phyloP scores from a whole-genome alignment of 2,329 filamentous ascomycete species.

The Clarireedia hainanense region DNA sequence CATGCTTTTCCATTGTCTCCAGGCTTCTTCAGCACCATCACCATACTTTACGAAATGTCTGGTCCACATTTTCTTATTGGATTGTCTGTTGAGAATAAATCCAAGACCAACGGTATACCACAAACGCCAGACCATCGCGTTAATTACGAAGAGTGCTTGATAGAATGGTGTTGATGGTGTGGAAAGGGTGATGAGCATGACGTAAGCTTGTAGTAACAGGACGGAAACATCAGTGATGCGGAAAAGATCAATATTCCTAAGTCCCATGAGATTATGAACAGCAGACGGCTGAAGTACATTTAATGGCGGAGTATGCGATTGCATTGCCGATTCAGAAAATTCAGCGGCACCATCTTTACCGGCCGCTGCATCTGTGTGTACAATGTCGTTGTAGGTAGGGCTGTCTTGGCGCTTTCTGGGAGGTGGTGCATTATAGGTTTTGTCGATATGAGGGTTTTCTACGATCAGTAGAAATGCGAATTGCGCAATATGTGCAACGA shows the following conservation, averaged over 20 bases:
- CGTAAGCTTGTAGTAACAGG: constrained; percentile 66
- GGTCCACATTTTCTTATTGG: constrained; percentile 88
- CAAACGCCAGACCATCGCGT: constrained; percentile 75
- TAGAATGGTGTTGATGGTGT: constrained; percentile 71
- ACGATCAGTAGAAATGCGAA: constrained; percentile 87
- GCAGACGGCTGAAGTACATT: constrained; percentile 49
- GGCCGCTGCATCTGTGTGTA: constrained; percentile 30
- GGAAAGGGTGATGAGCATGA: constrained; percentile 63
- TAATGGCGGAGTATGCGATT: constrained; percentile 20
- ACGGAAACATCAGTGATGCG: constrained; percentile 78
- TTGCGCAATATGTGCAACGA: constrained; percentile 87
- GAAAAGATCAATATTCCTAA: constrained; percentile 80
- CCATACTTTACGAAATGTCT: constrained; percentile 96
- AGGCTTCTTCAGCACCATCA: constrained; percentile 82
- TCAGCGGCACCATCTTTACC: constrained; percentile 29
- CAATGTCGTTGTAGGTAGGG: constrained; percentile 26
- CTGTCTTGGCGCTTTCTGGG: constrained; percentile 47
- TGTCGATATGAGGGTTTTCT: constrained; percentile 96
- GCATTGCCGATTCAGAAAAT: constrained; percentile 11
- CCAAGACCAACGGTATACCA: constrained; percentile 92
- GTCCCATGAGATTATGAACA: constrained; percentile 76
- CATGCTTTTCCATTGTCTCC: constrained; percentile 95
- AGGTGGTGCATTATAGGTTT: constrained; percentile 87
- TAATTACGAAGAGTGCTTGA: constrained; percentile 71
- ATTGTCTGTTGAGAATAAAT: constrained; percentile 76